Evolutionary conservation across 441 rosid species (phyloP).

Genomic region (Pelargonium cotyledonis): DNA sequence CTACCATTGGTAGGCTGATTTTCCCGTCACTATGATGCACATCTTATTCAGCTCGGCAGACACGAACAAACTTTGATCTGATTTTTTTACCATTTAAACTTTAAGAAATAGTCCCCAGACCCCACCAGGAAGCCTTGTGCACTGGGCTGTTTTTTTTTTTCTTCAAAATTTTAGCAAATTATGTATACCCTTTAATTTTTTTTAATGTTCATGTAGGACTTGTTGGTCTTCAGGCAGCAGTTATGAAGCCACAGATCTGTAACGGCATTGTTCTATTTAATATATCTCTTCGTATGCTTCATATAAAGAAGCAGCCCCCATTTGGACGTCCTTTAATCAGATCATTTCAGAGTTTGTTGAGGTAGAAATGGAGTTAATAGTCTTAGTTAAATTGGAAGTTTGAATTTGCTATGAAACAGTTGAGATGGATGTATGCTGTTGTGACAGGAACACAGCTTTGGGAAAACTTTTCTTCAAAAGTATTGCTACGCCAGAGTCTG

Average conservation of each 20-base stretch:
- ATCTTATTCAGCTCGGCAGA: not conserved
- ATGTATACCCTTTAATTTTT: too few relatives aligned
- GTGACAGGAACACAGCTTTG: constrained; percentile 60
- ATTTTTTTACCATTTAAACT: not conserved
- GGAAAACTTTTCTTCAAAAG: constrained; percentile 56
- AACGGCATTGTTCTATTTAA: constrained; percentile 60
- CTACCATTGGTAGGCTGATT: not conserved
- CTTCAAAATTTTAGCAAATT: too few relatives aligned
- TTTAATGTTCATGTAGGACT: constrained; percentile 41
- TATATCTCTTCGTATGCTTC: constrained; percentile 87
- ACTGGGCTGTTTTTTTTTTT: too few relatives aligned
- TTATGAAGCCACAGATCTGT: constrained; percentile 55
- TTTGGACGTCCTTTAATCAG: constrained; percentile 69
- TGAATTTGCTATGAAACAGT: not conserved
- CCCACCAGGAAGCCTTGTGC: too few relatives aligned
- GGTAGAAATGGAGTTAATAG: constrained; percentile 32
- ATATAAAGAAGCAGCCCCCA: constrained; percentile 76
- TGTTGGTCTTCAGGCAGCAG: constrained; percentile 93
- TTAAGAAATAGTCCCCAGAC: not conserved
- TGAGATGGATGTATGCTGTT: constrained; percentile 10
- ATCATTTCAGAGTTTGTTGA: constrained; percentile 71
- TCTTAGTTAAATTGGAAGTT: not conserved
- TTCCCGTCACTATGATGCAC: not conserved
- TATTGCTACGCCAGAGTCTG: constrained; percentile 61
- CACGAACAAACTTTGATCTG: not conserved